Percentiles rank a stretch among this genome's conserved stretches.
Evolutionary conservation across 108 stramenopile genomes (phyloP).

Genomic region (Skeletonema tropicum): DNA sequence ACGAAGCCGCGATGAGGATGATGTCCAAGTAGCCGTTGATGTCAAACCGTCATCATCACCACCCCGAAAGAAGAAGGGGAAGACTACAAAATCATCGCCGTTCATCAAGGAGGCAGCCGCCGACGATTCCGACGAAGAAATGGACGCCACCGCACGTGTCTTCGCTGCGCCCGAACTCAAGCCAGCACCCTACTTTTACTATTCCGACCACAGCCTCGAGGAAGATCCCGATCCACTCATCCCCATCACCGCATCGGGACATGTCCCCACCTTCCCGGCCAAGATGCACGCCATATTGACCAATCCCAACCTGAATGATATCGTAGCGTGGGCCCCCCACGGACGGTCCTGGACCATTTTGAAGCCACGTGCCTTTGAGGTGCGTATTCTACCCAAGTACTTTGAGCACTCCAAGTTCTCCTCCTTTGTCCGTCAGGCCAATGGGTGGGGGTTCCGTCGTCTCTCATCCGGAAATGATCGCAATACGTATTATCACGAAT

Average conservation of each 20-base stretch:
- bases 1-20: neutral
- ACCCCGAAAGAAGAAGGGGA: neutral
- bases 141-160: slow-evolving; percentile 21
- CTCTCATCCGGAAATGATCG: slow-evolving; percentile 61
- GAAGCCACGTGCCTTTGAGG: slow-evolving; percentile 75
- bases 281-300: slow-evolving; percentile 78
- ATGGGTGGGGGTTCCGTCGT: slow-evolving; percentile 61
- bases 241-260: slow-evolving; percentile 61
- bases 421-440: slow-evolving; percentile 56
- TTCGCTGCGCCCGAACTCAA: slow-evolving; percentile 27
- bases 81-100: neutral
- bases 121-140: neutral
- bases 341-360: slow-evolving; percentile 73
- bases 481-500: slow-evolving; percentile 74
- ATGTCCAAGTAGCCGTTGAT: neutral
- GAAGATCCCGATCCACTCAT: slow-evolving; percentile 66
- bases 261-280: slow-evolving; percentile 77
- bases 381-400: slow-evolving; percentile 60
- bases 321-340: slow-evolving; percentile 76
- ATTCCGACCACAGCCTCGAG: slow-evolving; percentile 59
- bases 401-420: slow-evolving; percentile 71
- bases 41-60: neutral
- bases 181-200: slow-evolving; percentile 61
- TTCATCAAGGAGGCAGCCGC: neutral
- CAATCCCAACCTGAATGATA: slow-evolving; percentile 54